phyloP scores from a whole-genome alignment of 1,284 basidiomycete species.

The Cryptococcus maquisensis region DNA sequence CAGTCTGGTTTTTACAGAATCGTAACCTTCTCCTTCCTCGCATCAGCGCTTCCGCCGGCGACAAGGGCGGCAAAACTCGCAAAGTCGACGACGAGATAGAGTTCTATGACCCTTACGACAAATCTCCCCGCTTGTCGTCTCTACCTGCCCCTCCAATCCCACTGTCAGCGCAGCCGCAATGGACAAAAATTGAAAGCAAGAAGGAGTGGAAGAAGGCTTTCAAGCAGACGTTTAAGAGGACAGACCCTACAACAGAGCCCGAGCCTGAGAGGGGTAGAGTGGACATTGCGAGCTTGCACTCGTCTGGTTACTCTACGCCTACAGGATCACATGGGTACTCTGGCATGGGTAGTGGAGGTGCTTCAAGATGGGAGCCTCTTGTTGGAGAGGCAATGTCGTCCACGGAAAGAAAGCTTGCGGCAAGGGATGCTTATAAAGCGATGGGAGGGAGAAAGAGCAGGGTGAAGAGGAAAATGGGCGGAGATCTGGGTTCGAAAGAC shows the following conservation, averaged over 20 bases:
- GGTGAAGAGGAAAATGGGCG: conserved; percentile 55
- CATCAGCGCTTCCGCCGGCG: conserved; percentile 30
- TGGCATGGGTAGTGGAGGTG: conserved; percentile 36
- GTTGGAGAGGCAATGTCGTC: conserved; percentile 5
- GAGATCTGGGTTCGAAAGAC: conserved; percentile 37
- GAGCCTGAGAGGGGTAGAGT: conserved; percentile 41
- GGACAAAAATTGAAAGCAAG: conserved; percentile 50
- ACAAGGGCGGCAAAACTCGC: conserved; percentile 45
- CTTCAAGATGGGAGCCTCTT: conserved; percentile 29
- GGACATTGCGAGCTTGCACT: conserved; percentile 40
- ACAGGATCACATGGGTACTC: conserved; percentile 43
- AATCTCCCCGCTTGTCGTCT: conserved; percentile 49
- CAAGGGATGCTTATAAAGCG: conserved; percentile 84
- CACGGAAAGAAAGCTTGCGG: conserved; percentile 62
- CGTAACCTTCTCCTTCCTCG: conserved; percentile 49
- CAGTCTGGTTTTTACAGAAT: conserved; percentile 83
- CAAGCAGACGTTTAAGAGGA: conserved; percentile 36
- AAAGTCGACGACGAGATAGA: conserved; percentile 44
- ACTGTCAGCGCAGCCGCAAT: conserved; percentile 40
- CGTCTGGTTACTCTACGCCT: conserved; percentile 71
- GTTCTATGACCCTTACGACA: conserved; percentile 50
- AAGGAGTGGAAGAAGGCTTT: conserved; percentile 41
- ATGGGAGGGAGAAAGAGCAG: conserved; percentile 72
- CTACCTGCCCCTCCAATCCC: conserved; percentile 54
- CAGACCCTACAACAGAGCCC: conserved; percentile 30